Percentiles rank a stretch among this genome's conserved stretches.
phyloP scores from a whole-genome alignment of 192 early-diverging fungal genomes.

The Blastocladiella britannica region DNA sequence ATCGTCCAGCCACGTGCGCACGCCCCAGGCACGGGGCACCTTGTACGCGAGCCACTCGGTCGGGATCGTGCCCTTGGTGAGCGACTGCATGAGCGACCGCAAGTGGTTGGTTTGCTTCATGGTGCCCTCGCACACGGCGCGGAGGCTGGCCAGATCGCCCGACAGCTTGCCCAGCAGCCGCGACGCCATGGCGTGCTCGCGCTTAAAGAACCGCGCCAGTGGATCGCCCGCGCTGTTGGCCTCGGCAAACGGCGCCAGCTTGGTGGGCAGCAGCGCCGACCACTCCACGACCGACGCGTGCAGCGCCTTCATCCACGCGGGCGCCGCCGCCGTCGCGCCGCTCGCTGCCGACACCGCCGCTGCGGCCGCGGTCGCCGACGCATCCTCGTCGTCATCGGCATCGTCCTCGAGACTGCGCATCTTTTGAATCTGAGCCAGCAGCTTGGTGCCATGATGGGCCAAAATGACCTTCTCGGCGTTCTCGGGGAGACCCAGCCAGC shows the following conservation, averaged over 20 bases:
- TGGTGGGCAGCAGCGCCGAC: conserved; percentile 27
- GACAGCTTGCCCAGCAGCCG: conserved; percentile 36
- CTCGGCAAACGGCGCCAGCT: conserved; percentile 4
- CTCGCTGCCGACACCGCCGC: too few species aligned
- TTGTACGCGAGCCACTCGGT: conserved; percentile 47
- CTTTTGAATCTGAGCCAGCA: conserved; percentile 68
- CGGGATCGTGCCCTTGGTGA: conserved; percentile 52
- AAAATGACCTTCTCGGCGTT: conserved; percentile 84
- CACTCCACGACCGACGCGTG: conserved; percentile 30
- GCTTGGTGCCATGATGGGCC: conserved; percentile 50
- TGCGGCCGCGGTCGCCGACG: conserved; percentile 9
- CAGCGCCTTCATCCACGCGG: conserved; percentile 56
- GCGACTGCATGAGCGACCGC: conserved; percentile 41
- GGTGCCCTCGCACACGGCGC: conserved; percentile 47
- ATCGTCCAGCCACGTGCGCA: conserved; percentile 52
- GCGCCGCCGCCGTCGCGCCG: conserved; percentile 21
- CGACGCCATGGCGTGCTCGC: conserved; percentile 46
- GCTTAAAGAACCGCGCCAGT: conserved; percentile 61
- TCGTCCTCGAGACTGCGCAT: conserved; percentile 62
- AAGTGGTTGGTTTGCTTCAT: conserved; percentile 72
- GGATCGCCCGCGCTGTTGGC: conserved; percentile 33
- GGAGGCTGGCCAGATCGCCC: conserved; percentile 41
- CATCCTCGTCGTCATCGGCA: conserved; percentile 34
- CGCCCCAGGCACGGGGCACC: conserved; percentile 28
- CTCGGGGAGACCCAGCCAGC: conserved; percentile 84